Evolutionary conservation across 768 basidiomycete species (phyloP), one percentile per base, ranked within the genome.

Genomic region (Clitopilus passeckerianus): DNA sequence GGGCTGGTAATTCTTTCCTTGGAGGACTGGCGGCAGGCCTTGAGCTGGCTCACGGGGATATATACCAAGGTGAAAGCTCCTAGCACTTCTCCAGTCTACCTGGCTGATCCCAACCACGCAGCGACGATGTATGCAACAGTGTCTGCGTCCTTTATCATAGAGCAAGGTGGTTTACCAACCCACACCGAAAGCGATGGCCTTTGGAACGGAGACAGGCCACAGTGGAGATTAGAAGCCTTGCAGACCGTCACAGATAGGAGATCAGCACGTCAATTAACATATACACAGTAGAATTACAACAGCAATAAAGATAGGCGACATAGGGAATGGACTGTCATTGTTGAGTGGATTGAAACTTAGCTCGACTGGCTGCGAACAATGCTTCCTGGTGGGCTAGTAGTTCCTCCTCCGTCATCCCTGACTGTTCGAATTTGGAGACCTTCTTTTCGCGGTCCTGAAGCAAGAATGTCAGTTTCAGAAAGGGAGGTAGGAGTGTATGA

Each of bases 381-480:
- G 85, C 84, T 70, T 98, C 91, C 74, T 99, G 97, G 69, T 89
- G 83, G 60, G 85, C 87, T 34, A 89, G 75, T 27, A 98, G 83
- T 67, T 99, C 93, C 70, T 94, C 96, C 66, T 93, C 87, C 7
- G 93, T 90, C 75, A 97, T 75, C 37, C 95, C 96, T 44, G 90
- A 92, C 64, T 88, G 84, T 64, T 93, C 89, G 65, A 90, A 83
- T 73, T 95, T 93, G 34, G 93, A 91, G 24, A 89, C 89, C 73
- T 96, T 96, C 82, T 91, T 92, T 75, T 93, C 92, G 61, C 90
- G 86, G 66, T 95, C 93, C 87, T 95, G 60, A 59, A 58, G 52
- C 44, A 50, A 10, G 7, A 18, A 23, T 59, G 59, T 58, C 53
- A 56, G 14, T 30, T 61, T 33, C 34, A 57, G 54, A 24, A 53